Percentiles rank a stretch among this genome's conserved stretches.
Evolutionary conservation across 768 basidiomycete species (phyloP).

Genomic region (Kwoniella dejecticola): DNA sequence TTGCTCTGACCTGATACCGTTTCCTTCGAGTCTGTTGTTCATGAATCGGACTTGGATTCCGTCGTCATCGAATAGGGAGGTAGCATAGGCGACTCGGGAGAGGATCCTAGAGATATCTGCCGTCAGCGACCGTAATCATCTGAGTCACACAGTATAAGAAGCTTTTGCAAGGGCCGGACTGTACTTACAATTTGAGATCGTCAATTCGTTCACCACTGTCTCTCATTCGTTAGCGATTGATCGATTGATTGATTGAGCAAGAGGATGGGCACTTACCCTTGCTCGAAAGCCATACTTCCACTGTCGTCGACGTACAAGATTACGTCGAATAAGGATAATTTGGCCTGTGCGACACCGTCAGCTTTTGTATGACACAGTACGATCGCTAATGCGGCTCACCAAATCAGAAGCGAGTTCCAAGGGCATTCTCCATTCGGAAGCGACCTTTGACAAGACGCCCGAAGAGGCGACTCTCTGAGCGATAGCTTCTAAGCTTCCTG

Average conservation of each 20-base stretch:
- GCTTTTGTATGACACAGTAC: no score
- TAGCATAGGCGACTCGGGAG: constrained; percentile 56
- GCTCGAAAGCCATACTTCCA: constrained; percentile 53
- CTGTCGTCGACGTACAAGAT: constrained; percentile 54
- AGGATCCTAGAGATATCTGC: constrained; percentile 34
- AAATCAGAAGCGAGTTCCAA: constrained; percentile 58
- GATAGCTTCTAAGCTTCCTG: constrained; percentile 55
- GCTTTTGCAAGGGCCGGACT: no score
- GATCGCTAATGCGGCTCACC: no score
- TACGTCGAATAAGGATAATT: constrained; percentile 57
- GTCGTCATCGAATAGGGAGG: constrained; percentile 56
- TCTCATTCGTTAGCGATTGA: constrained; percentile 2
- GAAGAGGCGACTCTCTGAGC: constrained; percentile 55
- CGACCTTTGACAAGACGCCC: constrained; percentile 54
- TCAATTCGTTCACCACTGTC: constrained; percentile 57
- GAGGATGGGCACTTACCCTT: neutral
- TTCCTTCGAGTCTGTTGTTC: constrained; percentile 57
- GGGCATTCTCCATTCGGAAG: constrained; percentile 57
- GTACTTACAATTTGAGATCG: constrained; percentile 56
- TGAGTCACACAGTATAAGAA: no score
- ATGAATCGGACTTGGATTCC: constrained; percentile 58
- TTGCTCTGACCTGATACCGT: constrained; percentile 55
- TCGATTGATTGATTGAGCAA: constrained; percentile 25
- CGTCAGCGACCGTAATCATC: no score
- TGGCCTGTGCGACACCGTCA: constrained; percentile 31